Evolutionary conservation across 495 filamentous ascomycete species (phyloP).

Genomic region (Aspergillus olivimuriae): DNA sequence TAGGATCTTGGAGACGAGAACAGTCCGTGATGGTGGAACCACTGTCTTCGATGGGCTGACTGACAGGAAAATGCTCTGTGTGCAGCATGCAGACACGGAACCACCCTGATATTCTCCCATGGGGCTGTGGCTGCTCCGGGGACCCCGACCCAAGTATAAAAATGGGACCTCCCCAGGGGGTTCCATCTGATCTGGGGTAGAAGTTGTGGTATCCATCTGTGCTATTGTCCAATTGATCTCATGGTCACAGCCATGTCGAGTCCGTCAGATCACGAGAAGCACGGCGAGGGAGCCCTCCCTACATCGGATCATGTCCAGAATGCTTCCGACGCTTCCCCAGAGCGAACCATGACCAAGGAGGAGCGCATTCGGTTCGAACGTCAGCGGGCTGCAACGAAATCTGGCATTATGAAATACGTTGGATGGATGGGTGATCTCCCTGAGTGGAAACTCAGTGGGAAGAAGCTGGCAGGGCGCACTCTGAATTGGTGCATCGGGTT

Average conservation of each 20-base stretch:
- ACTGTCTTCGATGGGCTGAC: background rate
- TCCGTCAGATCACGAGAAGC: background rate
- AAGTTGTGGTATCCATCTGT: background rate
- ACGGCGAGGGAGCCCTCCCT: background rate
- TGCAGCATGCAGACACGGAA: no score
- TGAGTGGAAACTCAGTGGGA: background rate
- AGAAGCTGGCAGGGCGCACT: background rate
- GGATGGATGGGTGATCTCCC: slow-evolving; percentile 3
- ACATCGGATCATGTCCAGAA: slow-evolving; percentile 1
- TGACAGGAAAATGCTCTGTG: no score
- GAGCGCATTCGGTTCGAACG: slow-evolving; percentile 1
- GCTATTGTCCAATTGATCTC: background rate
- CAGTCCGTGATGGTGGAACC: background rate
- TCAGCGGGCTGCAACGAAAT: background rate
- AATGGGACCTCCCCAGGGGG: background rate
- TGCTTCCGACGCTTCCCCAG: background rate
- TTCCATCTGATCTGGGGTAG: background rate
- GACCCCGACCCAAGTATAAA: background rate
- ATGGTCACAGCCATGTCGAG: background rate
- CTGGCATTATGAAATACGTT: background rate
- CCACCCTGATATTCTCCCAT: background rate
- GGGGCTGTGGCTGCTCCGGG: background rate
- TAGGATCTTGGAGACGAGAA: background rate
- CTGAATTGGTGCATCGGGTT: slow-evolving; percentile 7
- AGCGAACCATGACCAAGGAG: background rate